A percentile compares a stretch with the other conserved stretches of the same genome.
These are phyloP conservation scores for Diplotaxis tenuifolia DNA, from an alignment of 345 rosid species.

Conservation along the genomic window DNA sequence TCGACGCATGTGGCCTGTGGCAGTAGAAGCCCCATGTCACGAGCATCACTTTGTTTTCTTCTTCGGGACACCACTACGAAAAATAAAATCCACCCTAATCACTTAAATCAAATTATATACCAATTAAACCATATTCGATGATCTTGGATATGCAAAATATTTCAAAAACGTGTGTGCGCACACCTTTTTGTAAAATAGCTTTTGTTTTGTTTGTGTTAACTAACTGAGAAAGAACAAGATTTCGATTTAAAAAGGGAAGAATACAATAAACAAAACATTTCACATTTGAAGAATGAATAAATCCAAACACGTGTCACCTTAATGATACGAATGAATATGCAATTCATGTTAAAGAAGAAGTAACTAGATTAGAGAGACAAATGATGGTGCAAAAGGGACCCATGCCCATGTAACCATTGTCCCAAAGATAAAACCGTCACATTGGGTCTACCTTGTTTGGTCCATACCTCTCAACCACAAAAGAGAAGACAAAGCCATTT, in stretches of 20 bases:
- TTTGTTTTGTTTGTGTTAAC: conserved; percentile 12
- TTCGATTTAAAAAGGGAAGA: neutral
- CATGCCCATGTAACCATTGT: conserved; percentile 39
- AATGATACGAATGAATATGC: neutral
- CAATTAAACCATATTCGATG: neutral
- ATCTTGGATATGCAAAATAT: neutral
- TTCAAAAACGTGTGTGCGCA: neutral
- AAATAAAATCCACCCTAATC: conserved; percentile 3
- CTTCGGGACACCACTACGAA: neutral
- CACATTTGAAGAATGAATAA: conserved; percentile 17
- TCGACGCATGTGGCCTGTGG: conserved; percentile 30
- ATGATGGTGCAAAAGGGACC: conserved; percentile 24
- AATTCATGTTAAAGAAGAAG: neutral
- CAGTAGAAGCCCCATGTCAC: conserved; percentile 35
- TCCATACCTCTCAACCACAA: conserved; percentile 31
- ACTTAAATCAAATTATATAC: neutral
- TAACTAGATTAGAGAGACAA: conserved; percentile 18
- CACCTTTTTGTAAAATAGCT: neutral
- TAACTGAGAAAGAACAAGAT: neutral
- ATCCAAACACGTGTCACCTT: neutral
- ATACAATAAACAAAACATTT: neutral
- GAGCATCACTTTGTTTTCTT: conserved; percentile 29
- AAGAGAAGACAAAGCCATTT: conserved; percentile 21
- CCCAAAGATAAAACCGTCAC: conserved; percentile 32
- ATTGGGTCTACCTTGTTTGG: conserved; percentile 31